phyloP scores from a whole-genome alignment of 2,329 filamentous ascomycete genomes.

The Colletotrichum sp. region DNA sequence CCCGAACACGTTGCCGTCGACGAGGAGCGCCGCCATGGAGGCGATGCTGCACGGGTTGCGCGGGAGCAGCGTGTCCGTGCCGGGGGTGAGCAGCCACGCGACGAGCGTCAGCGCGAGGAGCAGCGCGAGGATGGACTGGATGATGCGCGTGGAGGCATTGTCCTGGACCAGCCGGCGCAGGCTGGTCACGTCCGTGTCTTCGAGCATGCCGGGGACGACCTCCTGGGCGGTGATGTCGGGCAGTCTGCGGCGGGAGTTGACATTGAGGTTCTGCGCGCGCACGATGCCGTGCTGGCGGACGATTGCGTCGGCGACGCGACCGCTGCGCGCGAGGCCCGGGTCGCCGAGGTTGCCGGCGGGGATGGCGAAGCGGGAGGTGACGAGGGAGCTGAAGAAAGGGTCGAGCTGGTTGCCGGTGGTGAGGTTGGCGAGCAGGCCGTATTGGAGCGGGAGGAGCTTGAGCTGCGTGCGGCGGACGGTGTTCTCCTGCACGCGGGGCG shows the following conservation, averaged over 20 bases:
- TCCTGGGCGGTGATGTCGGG: neutral
- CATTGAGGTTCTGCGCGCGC: conserved; percentile 37
- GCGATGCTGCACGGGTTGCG: conserved; percentile 37
- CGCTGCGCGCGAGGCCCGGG: conserved; percentile 15
- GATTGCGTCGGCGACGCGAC: conserved; percentile 34
- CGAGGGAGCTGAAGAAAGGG: conserved; percentile 38
- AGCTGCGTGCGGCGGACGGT: conserved; percentile 24
- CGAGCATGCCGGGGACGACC: conserved; percentile 15
- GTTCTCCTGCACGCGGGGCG: conserved; percentile 30
- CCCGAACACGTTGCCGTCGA: conserved; percentile 39
- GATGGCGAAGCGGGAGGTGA: conserved; percentile 36
- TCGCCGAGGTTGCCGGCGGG: conserved; percentile 28
- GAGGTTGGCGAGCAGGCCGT: conserved; percentile 31
- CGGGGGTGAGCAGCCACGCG: conserved; percentile 32
- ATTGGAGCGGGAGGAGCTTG: conserved; percentile 30
- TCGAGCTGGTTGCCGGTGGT: conserved; percentile 33
- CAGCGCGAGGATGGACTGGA: conserved; percentile 35
- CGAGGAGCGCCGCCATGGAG: conserved; percentile 39
- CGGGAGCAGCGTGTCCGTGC: conserved; percentile 28
- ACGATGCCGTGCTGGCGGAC: conserved; percentile 39
- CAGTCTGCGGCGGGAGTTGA: conserved; percentile 21
- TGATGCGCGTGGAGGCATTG: conserved; percentile 33
- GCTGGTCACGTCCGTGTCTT: conserved; percentile 18
- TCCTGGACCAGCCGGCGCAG: conserved; percentile 31
- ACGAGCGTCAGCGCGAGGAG: conserved; percentile 29